These are phyloP conservation scores for Ganoderma resinaceum DNA, from an alignment of 1,284 basidiomycete genomes.

Conservation along the genomic window DNA sequence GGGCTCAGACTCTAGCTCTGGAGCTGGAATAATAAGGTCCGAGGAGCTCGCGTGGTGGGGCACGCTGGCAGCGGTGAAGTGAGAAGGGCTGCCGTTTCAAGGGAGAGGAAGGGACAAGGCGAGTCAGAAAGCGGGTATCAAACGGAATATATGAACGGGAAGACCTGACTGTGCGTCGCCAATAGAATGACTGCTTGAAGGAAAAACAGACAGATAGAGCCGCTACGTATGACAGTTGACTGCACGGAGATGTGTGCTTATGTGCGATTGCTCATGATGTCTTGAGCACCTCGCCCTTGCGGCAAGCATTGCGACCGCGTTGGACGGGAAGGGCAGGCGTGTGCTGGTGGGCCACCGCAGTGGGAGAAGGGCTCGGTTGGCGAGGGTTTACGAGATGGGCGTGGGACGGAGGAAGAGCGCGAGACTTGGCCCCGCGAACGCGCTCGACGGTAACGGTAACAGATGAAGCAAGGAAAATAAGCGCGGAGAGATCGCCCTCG, in stretches of 20 bases:
- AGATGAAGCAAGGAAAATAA: background rate
- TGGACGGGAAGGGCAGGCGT: background rate
- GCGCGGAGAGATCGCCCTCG: background rate
- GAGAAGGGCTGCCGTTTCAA: conserved; percentile 1
- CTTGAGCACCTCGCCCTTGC: background rate
- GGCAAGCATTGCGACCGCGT: background rate
- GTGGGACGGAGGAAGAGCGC: background rate
- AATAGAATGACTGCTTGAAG: background rate
- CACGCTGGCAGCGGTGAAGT: conserved; percentile 5
- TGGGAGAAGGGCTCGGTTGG: background rate
- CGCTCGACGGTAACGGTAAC: background rate
- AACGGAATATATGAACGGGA: background rate
- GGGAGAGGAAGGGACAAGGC: background rate
- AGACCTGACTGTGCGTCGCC: background rate
- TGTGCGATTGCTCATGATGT: background rate
- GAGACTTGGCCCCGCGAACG: background rate
- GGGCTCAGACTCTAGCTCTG: conserved; percentile 1
- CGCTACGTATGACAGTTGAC: background rate
- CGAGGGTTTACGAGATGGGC: background rate
- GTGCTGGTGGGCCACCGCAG: background rate
- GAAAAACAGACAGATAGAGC: background rate
- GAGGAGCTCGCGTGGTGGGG: conserved; percentile 5
- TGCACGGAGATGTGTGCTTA: background rate
- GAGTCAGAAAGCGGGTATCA: background rate
- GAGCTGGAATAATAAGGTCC: background rate